A percentile compares a stretch with the other conserved stretches of the same genome.
These are phyloP conservation scores for Breviolum minutum DNA, from an alignment of 73 alveolate genomes.

Conservation along the genomic window DNA sequence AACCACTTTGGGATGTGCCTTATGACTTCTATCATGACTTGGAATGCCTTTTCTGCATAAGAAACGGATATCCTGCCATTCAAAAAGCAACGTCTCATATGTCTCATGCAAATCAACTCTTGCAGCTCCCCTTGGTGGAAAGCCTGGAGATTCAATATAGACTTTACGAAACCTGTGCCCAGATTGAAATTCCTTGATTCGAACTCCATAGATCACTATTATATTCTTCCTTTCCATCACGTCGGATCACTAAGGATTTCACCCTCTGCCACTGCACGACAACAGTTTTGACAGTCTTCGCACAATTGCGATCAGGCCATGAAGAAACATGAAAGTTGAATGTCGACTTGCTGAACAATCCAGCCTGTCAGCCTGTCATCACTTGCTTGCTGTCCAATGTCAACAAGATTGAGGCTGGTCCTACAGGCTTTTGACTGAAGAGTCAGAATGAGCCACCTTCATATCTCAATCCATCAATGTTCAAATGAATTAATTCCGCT, in stretches of 20 bases:
- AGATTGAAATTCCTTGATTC: no score
- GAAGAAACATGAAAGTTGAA: background rate
- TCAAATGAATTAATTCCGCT: background rate
- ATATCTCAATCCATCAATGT: background rate
- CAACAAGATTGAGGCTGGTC: background rate
- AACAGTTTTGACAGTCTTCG: conserved; percentile 25
- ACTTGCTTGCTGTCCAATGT: background rate
- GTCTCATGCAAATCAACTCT: no score
- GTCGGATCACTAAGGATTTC: background rate
- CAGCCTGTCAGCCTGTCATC: background rate
- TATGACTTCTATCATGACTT: no score
- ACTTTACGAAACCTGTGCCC: no score
- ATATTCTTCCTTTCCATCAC: no score
- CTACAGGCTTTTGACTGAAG: conserved; percentile 33
- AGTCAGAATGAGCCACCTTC: conserved; percentile 15
- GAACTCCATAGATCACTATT: no score
- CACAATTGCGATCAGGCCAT: conserved; percentile 43
- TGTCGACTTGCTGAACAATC: background rate
- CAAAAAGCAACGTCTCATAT: no score
- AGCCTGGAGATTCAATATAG: no score
- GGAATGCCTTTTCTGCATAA: no score
- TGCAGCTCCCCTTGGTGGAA: no score
- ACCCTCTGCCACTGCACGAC: conserved; percentile 56
- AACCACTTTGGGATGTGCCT: no score
- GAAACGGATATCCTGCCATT: no score